Conservation (phyloP, 345 rosid species). For the Cardiospermum halicacabum region DNA sequence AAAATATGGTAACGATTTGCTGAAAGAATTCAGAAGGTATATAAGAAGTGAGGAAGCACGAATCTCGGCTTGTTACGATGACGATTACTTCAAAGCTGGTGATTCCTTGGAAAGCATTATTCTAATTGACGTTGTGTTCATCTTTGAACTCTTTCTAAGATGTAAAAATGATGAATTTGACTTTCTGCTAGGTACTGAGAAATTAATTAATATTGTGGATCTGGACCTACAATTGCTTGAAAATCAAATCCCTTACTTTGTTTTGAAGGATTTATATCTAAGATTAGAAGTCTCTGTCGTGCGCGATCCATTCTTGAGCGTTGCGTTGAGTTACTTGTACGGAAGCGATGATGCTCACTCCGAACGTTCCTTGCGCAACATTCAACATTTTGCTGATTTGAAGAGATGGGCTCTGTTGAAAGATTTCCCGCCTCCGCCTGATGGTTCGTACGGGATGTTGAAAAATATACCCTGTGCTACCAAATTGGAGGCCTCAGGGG, state of each 20-base stretch:
- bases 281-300: too few species aligned
- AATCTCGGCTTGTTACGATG: not conserved
- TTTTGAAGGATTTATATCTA: constrained; percentile 15
- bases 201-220: not conserved
- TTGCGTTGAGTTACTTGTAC: not conserved
- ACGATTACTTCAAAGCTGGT: too few species aligned
- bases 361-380: not conserved
- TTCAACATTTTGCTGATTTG: not conserved
- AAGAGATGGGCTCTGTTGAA: not conserved
- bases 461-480: constrained; percentile 14
- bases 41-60: not conserved
- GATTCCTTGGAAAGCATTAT: too few species aligned
- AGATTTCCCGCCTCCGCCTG: not conserved
- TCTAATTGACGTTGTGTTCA: not conserved
- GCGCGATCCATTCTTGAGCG: not conserved
- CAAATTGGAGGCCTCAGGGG: constrained; percentile 18
- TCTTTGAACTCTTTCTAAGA: not conserved
- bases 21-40: too few species aligned
- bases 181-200: not conserved
- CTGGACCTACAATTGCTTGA: not conserved
- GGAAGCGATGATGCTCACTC: too few species aligned
- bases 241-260: constrained; percentile 22
- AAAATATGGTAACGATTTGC: too few species aligned
- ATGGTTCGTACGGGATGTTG: fast-evolving
- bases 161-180: not conserved